Base-by-base conservation (phyloP, 1,139 yeast genomes). In the Kodamaea fungicola region DNA sequence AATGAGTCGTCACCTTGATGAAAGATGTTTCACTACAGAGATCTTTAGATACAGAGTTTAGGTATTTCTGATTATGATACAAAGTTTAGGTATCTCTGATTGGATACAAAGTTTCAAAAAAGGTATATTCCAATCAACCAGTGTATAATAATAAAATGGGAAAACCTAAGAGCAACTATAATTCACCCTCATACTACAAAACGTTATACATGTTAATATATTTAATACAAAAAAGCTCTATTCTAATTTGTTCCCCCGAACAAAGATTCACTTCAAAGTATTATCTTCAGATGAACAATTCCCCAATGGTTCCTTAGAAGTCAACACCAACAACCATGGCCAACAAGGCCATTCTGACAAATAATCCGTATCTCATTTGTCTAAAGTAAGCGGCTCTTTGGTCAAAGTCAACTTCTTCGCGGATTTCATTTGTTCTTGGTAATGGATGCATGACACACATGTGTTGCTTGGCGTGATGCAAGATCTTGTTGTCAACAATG, bases 371-470 rank as follows among this genome's bases (percentile, higher is more conserved):
- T 67, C 94, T 84, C 97, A 92, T 92, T 74, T 90, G 97, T 79
- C 98, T 86, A 75, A 92, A 92, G 73, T 92, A 92, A 44, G 97
- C 97, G 49, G 98, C 97, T 66, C 98, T 85, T 66, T 90, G 97
- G 66, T 94, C 99, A 58, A 90, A 92, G 66, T 94, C 99, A 54
- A 94, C 97, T 71, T 94, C 98, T 68, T 89, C 97, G 57, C 87
- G 84, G 52, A 94, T 90, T 71, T 94, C 99, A 54, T 80, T 84
- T 50, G 88, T 89, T 68, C 99, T 86, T 61, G 99, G 99, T 55
- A 94, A 78, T 62, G 99, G 99, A 64, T 94, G 99, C 95, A 94
- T 84, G 46, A 94, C 85, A 65, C 96, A 89, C 98, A 92, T 92
- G 68, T 92, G 97, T 64, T 88, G 89, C 72, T 94, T 94, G 53